phyloP scores from a whole-genome alignment of 345 rosid genomes.

The Geranium rotundifolium region DNA sequence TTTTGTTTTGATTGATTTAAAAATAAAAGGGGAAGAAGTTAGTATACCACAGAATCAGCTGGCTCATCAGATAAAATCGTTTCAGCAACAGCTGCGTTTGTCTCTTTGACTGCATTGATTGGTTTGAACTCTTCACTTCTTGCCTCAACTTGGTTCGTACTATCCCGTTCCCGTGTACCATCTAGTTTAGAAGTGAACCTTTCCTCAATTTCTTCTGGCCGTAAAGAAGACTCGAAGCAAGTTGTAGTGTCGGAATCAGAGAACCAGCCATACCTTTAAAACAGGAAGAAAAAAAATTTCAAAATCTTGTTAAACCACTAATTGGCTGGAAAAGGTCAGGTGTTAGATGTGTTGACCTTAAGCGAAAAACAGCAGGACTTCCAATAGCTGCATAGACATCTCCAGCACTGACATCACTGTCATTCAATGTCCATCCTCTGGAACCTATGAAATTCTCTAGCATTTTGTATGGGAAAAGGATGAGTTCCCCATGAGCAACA shows the following conservation, averaged over 20 bases:
- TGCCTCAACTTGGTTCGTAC: constrained; percentile 17
- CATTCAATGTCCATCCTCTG: constrained; percentile 42
- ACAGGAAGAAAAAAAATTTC: constrained; percentile 10
- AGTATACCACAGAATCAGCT: constrained; percentile 31
- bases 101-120: constrained; percentile 21
- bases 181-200: constrained; percentile 8
- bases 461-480: constrained; percentile 42
- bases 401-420: constrained; percentile 29
- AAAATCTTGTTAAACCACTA: constrained; percentile 5
- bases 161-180: constrained; percentile 6
- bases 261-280: constrained; percentile 76
- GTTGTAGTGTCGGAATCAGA: constrained; percentile 20
- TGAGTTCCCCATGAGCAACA: constrained; percentile 50
- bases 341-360: constrained; percentile 39
- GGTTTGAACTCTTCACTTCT: constrained; percentile 17
- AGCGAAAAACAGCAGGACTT: constrained; percentile 60
- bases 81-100: constrained; percentile 15
- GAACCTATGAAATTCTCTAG: constrained; percentile 16
- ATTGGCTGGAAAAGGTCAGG: background rate
- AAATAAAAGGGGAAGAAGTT: constrained; percentile 4
- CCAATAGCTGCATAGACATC: constrained; percentile 56
- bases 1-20: background rate
- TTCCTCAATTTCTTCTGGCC: constrained; percentile 20
- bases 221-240: constrained; percentile 19
- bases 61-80: constrained; percentile 21